Evolutionary conservation across 2,329 filamentous ascomycete species (phyloP).

Genomic region (Ophidiomyces ophidiicola): DNA sequence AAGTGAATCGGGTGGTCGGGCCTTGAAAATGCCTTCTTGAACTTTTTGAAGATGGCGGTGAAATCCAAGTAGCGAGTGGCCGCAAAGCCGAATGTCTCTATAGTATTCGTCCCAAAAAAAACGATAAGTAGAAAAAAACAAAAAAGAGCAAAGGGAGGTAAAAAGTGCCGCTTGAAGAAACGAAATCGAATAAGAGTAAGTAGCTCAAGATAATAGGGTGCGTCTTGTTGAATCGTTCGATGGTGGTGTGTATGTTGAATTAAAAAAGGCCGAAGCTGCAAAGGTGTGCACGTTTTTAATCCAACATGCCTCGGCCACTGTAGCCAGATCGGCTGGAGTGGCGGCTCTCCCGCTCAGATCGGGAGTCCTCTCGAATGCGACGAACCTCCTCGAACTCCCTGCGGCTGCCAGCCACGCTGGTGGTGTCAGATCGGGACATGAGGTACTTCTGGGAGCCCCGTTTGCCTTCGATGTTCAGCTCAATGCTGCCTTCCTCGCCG

Average conservation of each 20-base stretch:
- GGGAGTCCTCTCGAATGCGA: constrained; percentile 25
- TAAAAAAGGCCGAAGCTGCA: background rate
- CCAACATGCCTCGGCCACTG: constrained; percentile 20
- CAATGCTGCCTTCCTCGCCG: constrained; percentile 27
- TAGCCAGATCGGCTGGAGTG: constrained; percentile 31
- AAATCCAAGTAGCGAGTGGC: constrained; percentile 2
- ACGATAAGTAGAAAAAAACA: background rate
- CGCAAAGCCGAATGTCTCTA: constrained; percentile 4
- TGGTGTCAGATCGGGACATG: constrained; percentile 26
- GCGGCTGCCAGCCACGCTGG: constrained; percentile 20
- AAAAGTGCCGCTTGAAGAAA: background rate
- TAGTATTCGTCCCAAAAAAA: constrained; percentile 6
- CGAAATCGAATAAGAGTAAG: no score
- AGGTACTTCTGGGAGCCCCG: constrained; percentile 28
- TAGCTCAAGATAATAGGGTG: no score
- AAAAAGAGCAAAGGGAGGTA: background rate
- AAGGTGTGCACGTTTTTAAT: constrained; percentile 8
- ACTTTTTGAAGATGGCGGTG: constrained; percentile 1
- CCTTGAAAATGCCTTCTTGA: constrained; percentile 2
- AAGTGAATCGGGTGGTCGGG: no score
- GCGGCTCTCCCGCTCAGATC: constrained; percentile 28
- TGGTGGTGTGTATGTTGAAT: constrained; percentile 1
- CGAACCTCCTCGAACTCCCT: constrained; percentile 26
- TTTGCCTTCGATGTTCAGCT: constrained; percentile 28
- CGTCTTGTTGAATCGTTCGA: constrained; percentile 6